A percentile compares a stretch with the other conserved stretches of the same genome.
Conservation (phyloP, 1,139 yeast species). For the Waltiozyma sp. region DNA sequence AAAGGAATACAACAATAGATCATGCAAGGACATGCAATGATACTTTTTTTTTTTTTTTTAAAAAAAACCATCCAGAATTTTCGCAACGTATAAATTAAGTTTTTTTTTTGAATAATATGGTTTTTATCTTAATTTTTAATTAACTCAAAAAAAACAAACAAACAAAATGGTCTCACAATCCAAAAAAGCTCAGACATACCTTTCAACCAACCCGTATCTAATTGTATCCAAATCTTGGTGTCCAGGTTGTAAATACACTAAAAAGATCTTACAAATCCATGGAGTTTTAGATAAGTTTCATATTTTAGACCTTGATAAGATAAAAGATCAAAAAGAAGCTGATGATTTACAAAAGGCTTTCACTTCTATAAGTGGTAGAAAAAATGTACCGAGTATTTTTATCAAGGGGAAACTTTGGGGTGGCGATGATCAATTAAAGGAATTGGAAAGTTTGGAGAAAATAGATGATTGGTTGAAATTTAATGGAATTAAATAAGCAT, state of each 20-base stretch:
- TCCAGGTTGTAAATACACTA: constrained; percentile 62
- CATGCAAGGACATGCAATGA: too few species aligned
- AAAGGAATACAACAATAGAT: too few species aligned
- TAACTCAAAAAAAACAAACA: neutral
- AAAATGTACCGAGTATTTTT: constrained; percentile 65
- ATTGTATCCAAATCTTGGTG: constrained; percentile 72
- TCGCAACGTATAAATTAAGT: too few species aligned
- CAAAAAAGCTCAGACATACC: constrained; percentile 30
- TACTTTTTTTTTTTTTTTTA: too few species aligned
- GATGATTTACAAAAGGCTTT: constrained; percentile 47
- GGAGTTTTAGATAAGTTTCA: constrained; percentile 38
- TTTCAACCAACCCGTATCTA: constrained; percentile 35
- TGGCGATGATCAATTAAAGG: constrained; percentile 42
- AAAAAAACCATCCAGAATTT: too few species aligned
- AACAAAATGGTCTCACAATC: neutral
- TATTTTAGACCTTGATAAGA: constrained; percentile 49
- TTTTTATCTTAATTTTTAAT: too few species aligned
- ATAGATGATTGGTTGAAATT: neutral
- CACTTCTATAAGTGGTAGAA: constrained; percentile 46
- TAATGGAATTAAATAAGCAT: neutral
- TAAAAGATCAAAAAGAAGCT: constrained; percentile 39
- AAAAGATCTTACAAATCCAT: constrained; percentile 40
- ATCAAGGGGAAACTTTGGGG: constrained; percentile 55
- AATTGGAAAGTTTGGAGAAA: constrained; percentile 24
- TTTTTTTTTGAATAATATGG: too few species aligned